A percentile compares a stretch with the other conserved stretches of the same genome.
phyloP scores from a whole-genome alignment of 208 protist genomes.

The Crithidia sp. region DNA sequence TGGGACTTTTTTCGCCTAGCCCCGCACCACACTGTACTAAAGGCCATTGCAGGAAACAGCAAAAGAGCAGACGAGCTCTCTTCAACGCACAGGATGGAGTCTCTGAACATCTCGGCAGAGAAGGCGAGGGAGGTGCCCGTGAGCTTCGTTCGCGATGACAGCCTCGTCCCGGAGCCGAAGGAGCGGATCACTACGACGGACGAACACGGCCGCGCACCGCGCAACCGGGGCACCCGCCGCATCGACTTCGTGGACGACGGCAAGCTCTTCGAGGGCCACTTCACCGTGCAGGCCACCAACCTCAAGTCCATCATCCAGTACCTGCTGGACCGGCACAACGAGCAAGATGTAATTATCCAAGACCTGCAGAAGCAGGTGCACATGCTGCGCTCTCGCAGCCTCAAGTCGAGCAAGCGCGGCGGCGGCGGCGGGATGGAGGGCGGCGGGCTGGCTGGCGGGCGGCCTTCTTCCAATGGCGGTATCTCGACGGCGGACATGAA shows the following conservation, averaged over 20 bases:
- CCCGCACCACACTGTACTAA: no score
- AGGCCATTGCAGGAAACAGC: no score
- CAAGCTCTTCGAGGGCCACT: slow-evolving; percentile 91
- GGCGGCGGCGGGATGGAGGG: slow-evolving; percentile 18
- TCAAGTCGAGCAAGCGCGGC: slow-evolving; percentile 31
- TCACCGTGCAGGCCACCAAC: slow-evolving; percentile 82
- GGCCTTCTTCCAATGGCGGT: neutral
- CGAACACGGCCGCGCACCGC: slow-evolving; percentile 37
- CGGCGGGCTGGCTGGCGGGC: slow-evolving; percentile 2
- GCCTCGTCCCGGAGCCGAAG: slow-evolving; percentile 24
- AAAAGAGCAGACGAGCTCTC: no score
- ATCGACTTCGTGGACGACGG: slow-evolving; percentile 84
- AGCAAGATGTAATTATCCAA: slow-evolving; percentile 78
- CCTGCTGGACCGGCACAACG: slow-evolving; percentile 68
- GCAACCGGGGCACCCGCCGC: slow-evolving; percentile 40
- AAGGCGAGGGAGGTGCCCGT: slow-evolving; percentile 11
- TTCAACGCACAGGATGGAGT: neutral
- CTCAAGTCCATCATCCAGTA: slow-evolving; percentile 86
- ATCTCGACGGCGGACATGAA: slow-evolving; percentile 36
- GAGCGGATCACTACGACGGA: slow-evolving; percentile 24
- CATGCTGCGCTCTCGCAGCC: slow-evolving; percentile 42
- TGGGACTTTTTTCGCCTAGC: no score
- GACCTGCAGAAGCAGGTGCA: slow-evolving; percentile 85
- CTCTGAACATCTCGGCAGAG: neutral
- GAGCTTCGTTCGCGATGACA: slow-evolving; percentile 24